phyloP scores from a whole-genome alignment of 129 eudicot species.

The Kitagawia praeruptora region DNA sequence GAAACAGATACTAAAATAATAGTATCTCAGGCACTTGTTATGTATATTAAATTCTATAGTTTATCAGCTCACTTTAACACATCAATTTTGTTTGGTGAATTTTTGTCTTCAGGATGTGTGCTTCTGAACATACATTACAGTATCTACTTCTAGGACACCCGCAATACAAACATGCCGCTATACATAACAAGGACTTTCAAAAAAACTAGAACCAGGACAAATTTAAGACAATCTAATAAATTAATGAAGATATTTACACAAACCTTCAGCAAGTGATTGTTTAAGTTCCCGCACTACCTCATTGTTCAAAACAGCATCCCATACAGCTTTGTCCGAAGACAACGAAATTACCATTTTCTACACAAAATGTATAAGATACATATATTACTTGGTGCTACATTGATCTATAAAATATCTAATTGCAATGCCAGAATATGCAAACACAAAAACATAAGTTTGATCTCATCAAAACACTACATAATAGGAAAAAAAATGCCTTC shows the following conservation, averaged over 20 bases:
- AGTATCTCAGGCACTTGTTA: background rate
- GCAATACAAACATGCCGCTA: background rate
- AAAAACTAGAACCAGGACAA: background rate
- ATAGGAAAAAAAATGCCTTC: background rate
- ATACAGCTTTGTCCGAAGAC: slow-evolving; percentile 72
- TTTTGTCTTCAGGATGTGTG: background rate
- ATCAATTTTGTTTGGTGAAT: background rate
- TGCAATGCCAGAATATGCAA: background rate
- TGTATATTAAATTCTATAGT: background rate
- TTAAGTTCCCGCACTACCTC: slow-evolving; percentile 71
- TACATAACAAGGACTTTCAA: background rate
- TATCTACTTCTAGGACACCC: background rate
- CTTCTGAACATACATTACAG: background rate
- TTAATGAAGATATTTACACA: slow-evolving; percentile 4
- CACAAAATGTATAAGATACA: background rate
- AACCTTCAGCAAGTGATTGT: slow-evolving; percentile 49
- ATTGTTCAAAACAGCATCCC: slow-evolving; percentile 86
- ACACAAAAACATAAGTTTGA: background rate
- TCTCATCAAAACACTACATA: background rate
- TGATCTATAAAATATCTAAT: background rate
- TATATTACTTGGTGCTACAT: background rate
- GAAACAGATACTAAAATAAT: background rate
- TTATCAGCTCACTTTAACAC: background rate
- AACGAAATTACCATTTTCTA: slow-evolving; percentile 83
- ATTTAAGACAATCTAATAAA: background rate